Percentiles rank a stretch among this genome's conserved stretches.
These are phyloP conservation scores for Paramecium biaurelia DNA, from an alignment of 73 alveolate species.

Conservation along the genomic window DNA sequence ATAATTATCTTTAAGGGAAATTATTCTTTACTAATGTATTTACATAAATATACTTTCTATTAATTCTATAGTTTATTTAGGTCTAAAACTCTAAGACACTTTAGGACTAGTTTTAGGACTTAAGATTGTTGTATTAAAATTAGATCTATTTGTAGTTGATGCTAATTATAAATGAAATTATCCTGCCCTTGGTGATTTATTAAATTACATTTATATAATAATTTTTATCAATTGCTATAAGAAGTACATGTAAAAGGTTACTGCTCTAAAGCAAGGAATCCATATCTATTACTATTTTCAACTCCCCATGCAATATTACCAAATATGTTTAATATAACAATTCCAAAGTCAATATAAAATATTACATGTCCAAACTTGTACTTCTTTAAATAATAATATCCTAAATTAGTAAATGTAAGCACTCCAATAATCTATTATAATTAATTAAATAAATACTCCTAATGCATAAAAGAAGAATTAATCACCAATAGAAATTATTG, in stretches of 20 bases:
- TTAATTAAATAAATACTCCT: neutral
- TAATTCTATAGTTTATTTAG: neutral
- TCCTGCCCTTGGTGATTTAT: neutral
- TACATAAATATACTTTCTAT: neutral
- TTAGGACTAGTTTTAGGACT: neutral
- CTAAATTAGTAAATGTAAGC: neutral
- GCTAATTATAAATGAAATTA: neutral
- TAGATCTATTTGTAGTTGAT: neutral
- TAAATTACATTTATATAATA: neutral
- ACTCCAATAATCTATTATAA: neutral
- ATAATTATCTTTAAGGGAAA: neutral
- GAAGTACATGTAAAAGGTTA: neutral
- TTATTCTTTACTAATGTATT: neutral
- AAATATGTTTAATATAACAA: neutral
- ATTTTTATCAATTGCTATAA: neutral
- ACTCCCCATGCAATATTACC: conserved; percentile 10
- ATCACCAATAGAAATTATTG: neutral
- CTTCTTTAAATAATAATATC: neutral
- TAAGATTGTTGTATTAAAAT: neutral
- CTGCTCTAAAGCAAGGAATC: neutral
- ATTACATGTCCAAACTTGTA: conserved; percentile 10
- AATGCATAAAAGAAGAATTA: conserved; percentile 1
- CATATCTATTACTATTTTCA: neutral
- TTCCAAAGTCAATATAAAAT: conserved; percentile 1
- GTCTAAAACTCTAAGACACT: neutral